Base-by-base conservation (phyloP, 345 rosid genomes). In the Ricinus communis region DNA sequence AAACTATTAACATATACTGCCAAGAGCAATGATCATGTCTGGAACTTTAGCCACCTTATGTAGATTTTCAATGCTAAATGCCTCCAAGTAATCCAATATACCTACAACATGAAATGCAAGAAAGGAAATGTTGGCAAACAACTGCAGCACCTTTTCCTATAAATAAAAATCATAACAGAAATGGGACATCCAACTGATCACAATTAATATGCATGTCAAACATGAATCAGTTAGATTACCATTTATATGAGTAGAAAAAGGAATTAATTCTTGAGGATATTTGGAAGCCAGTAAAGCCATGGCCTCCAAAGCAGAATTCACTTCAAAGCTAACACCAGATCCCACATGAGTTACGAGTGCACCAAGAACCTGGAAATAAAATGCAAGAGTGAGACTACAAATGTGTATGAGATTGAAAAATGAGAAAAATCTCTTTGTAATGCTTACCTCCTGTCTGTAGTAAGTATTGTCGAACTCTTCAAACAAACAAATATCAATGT, bases 61-160 rank as follows among this genome's bases (percentile, higher is more conserved):
- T 72, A 92, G 78, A 81, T 86, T 87, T 71, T 86, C 92, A 69
- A 80, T 61, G 73, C 76, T 80, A 80, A 90, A 88, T 22, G 87
- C 92, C 85, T 92, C 97, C 87, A 92, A 82, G 85, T 88, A 92
- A 81, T 92, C 97, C 87, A 92, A 78, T 72, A 92, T 81, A 76
- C 97, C 97, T 92, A 69, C 59, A 77, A 55, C 62, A 76, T 55
- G 66, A 65, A 49, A 63, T 10, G 54, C 28, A 22, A 49, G 55
- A 45, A 68, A 21, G 40, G 28, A 72, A 70, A 64, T 5, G 19
- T 59, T 59, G 41, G 64, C 45, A 33, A 5, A 41, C 0, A 9
- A 59, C 9, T 2, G 13, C 9, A 19, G 24, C 0, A 2, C 22
- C 19, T n/a, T 16, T 9, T 21, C 18, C 1, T n/a, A 61, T n/a